These are phyloP conservation scores for Chenopodium quinoa DNA, from an alignment of 148 eudicot species.

Conservation along the genomic window DNA sequence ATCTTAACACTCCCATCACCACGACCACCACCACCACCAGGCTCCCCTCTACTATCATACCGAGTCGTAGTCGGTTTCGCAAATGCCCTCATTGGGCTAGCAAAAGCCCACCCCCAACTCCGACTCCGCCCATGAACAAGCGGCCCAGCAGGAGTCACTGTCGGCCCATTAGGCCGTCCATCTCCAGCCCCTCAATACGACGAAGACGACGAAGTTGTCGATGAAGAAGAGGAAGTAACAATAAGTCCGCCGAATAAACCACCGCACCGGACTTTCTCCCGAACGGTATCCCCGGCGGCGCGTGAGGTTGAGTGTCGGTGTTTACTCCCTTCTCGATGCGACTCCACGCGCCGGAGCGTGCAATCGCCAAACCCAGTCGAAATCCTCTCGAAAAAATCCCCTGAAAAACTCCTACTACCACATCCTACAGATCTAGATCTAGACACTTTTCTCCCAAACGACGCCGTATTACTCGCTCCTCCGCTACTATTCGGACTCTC, in stretches of 20 bases:
- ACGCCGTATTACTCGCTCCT: conserved; percentile 22
- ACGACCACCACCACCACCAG: too few species aligned
- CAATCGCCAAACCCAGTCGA: conserved; percentile 93
- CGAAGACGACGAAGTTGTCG: conserved; percentile 38
- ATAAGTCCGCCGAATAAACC: conserved; percentile 79
- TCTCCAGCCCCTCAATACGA: conserved; percentile 45
- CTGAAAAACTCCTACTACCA: conserved; percentile 87
- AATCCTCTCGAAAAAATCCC: conserved; percentile 78
- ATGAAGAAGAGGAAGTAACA: conserved; percentile 55
- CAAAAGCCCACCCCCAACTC: conserved; percentile 92
- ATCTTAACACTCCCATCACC: conserved; percentile 20
- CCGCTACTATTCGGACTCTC: conserved; percentile 46
- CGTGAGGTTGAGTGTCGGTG: conserved; percentile 27
- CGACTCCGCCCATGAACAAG: conserved; percentile 47
- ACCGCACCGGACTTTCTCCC: conserved; percentile 70
- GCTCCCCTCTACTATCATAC: neutral
- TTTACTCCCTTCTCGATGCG: conserved; percentile 56
- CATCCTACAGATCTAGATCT: conserved; percentile 97
- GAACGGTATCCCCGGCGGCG: conserved; percentile 38
- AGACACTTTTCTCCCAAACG: conserved; percentile 60
- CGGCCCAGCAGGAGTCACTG: conserved; percentile 29
- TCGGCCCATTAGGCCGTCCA: conserved; percentile 14
- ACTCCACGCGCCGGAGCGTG: conserved; percentile 82
- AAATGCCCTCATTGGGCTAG: conserved; percentile 80
- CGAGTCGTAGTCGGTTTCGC: conserved; percentile 17